Evolutionary conservation across 2,329 filamentous ascomycete genomes (phyloP), one percentile per base, ranked within the genome.

Genomic region (Exophiala alcalophila): DNA sequence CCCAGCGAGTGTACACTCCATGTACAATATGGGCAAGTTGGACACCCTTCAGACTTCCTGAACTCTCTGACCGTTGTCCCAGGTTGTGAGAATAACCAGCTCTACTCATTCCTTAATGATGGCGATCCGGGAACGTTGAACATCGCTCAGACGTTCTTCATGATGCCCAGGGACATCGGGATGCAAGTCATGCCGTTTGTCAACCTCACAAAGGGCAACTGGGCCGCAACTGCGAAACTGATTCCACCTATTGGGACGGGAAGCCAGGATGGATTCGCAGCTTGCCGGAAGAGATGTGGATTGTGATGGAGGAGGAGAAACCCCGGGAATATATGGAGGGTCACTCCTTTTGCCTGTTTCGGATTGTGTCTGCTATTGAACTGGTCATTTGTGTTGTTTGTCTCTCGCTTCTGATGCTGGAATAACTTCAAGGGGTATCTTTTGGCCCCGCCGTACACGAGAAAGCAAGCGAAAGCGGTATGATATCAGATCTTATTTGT

Each of bases 91-190:
- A 64, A 68, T 35, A 65, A 67, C 4, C 64, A 67, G 33, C 65
- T 73, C 37, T 57, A 72, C 48, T 68, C 65, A 12, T 67, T 70
- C 2, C 63, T 73, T 41, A 65, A 64, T 49, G 61, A 57, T 25
- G 65, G 67, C 14, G 69, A 73, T 39, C 57, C 64, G 1, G 70
- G 67, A 23, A 73, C 70, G 0, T 39, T 61, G n/a, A 72, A 72
- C 50, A 54, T 69, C 24, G 59, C 65, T 11, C 66, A 70, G 28
- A 54, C 54, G 6, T 55, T 72, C 25, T 69, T 65, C 58, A 59
- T 57, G 29, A 59, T 64, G 40, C 65, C 65, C 0, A 46, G 53
- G 11, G 62, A 66, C 4, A 61, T 69, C 31, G 59, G 69, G n/a
- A 61, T 60, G 24, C 66, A 67, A 10, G 66, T 64, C 0, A 64